Evolutionary conservation across 2,329 filamentous ascomycete genomes (phyloP).

Genomic region (Trichothecium roseum): DNA sequence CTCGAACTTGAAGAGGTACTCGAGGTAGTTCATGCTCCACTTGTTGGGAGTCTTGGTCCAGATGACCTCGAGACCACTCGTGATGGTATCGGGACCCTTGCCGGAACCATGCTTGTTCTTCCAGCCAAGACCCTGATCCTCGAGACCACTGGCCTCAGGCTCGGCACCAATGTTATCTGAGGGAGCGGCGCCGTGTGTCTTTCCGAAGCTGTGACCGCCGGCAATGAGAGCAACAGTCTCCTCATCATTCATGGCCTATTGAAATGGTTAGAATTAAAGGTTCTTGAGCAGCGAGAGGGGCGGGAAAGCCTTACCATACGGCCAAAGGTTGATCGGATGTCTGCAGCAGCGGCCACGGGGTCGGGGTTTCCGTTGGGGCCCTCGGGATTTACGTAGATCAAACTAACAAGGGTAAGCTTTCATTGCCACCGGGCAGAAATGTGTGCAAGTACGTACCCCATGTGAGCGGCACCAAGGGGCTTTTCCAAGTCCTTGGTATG

Average conservation of each 20-base stretch:
- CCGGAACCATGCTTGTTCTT: constrained; percentile 51
- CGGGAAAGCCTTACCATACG: constrained; percentile 43
- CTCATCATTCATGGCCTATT: constrained; percentile 64
- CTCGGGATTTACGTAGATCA: constrained; percentile 78
- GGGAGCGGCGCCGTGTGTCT: constrained; percentile 66
- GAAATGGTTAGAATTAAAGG: not conserved
- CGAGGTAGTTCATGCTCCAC: constrained; percentile 66
- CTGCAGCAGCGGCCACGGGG: constrained; percentile 55
- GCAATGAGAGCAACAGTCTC: constrained; percentile 73
- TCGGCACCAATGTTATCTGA: constrained; percentile 55
- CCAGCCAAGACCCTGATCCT: constrained; percentile 66
- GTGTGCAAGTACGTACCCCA: not conserved
- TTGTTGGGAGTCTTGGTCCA: constrained; percentile 69
- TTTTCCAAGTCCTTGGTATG: constrained; percentile 56
- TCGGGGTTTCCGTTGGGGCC: constrained; percentile 65
- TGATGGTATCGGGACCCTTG: constrained; percentile 64
- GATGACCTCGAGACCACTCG: constrained; percentile 66
- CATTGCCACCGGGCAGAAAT: not conserved
- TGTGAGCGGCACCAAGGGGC: constrained; percentile 49
- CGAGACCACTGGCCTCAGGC: constrained; percentile 53
- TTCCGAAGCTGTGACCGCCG: constrained; percentile 70
- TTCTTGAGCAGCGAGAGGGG: no score
- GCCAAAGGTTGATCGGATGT: constrained; percentile 65
- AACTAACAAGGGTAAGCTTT: constrained; percentile 32
- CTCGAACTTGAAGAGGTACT: constrained; percentile 68